phyloP scores from a whole-genome alignment of 1,284 basidiomycete genomes.

The Xerocomus amazonicus region DNA sequence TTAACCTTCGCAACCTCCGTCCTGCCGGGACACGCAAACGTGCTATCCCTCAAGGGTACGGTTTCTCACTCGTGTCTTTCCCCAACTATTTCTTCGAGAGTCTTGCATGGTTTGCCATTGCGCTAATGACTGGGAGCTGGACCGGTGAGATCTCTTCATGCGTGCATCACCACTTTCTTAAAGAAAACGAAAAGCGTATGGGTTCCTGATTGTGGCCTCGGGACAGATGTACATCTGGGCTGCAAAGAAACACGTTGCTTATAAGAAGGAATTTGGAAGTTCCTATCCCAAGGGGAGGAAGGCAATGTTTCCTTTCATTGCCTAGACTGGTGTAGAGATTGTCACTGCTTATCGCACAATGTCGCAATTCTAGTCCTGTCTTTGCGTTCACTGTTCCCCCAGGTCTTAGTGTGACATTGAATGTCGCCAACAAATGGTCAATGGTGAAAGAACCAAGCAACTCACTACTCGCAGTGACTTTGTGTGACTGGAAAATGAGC shows the following conservation, averaged over 20 bases:
- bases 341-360: not conserved
- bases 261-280: slow-evolving; percentile 92
- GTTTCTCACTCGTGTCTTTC: slow-evolving; percentile 82
- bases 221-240: slow-evolving; percentile 89
- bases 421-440: no score
- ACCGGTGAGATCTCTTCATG: slow-evolving; percentile 51
- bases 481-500: no score
- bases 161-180: slow-evolving; percentile 1
- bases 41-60: slow-evolving; percentile 82
- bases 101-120: slow-evolving; percentile 73
- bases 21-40: slow-evolving; percentile 79
- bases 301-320: slow-evolving; percentile 74
- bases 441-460: no score
- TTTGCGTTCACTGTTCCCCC: no score
- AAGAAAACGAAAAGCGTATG: slow-evolving; percentile 45
- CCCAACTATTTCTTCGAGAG: slow-evolving; percentile 97
- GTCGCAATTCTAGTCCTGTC: not conserved
- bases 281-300: slow-evolving; percentile 77
- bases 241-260: slow-evolving; percentile 84
- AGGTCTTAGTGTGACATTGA: no score
- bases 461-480: no score
- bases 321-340: slow-evolving; percentile 6
- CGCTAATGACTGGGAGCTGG: slow-evolving; percentile 76
- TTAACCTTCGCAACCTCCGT: slow-evolving; percentile 80
- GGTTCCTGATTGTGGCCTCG: slow-evolving; percentile 70